Conservation (phyloP, 306 rosid species). For the Pterocarpus santalinus region DNA sequence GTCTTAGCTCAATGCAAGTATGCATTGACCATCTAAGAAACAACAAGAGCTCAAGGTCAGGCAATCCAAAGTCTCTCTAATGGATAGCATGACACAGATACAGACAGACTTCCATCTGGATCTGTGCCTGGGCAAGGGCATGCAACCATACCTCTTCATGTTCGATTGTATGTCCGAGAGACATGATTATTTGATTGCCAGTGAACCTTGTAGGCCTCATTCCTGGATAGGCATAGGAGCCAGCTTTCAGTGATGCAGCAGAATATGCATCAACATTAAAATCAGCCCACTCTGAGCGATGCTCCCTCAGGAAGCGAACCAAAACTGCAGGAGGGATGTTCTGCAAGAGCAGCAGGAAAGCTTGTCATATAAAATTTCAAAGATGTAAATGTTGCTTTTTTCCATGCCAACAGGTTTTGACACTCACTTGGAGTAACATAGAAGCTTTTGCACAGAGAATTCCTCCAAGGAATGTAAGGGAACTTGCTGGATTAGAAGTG, state of each 20-base stretch:
- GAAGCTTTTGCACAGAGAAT: constrained; percentile 83
- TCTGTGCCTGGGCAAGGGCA: neutral
- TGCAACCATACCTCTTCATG: constrained; percentile 65
- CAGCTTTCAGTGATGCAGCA: constrained; percentile 73
- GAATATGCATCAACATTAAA: constrained; percentile 78
- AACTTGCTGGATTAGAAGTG: constrained; percentile 57
- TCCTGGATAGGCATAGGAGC: constrained; percentile 71
- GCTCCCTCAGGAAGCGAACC: constrained; percentile 84
- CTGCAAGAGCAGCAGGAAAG: constrained; percentile 48
- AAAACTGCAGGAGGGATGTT: constrained; percentile 79
- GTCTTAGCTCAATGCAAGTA: neutral
- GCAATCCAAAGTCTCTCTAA: neutral
- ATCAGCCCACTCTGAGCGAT: constrained; percentile 92
- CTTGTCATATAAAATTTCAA: neutral
- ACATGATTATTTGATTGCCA: constrained; percentile 80
- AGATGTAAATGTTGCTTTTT: neutral
- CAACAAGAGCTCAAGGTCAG: neutral
- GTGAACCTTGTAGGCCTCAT: constrained; percentile 86
- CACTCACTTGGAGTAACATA: constrained; percentile 75
- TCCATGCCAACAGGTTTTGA: neutral
- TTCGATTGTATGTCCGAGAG: constrained; percentile 78
- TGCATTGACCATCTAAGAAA: constrained; percentile 4
- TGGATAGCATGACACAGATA: constrained; percentile 12
- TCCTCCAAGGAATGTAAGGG: constrained; percentile 70
- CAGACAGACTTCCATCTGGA: neutral